Conservation (phyloP, 2,329 filamentous ascomycete species). For the Aspergillus niger region DNA sequence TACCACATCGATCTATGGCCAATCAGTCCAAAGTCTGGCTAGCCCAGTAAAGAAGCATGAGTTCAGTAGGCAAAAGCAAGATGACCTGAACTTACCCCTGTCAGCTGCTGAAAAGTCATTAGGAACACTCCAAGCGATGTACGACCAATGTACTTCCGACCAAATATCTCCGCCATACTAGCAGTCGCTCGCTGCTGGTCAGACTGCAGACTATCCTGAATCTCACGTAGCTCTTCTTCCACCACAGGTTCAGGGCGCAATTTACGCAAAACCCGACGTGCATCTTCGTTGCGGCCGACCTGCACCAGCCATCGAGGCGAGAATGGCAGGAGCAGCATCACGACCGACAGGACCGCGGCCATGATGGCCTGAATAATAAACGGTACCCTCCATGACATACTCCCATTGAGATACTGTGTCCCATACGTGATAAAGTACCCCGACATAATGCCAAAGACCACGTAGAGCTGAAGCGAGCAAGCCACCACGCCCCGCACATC, state of each 20-base stretch:
- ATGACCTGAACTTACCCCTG: conserved; percentile 8
- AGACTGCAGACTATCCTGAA: conserved; percentile 21
- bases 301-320: conserved; percentile 19
- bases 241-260: conserved; percentile 2
- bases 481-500: conserved; percentile 15
- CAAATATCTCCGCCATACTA: conserved; percentile 17
- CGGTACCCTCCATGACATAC: conserved; percentile 14
- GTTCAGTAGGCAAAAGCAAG: background rate
- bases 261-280: conserved; percentile 5
- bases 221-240: conserved; percentile 19
- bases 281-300: conserved; percentile 11
- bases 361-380: conserved; percentile 16
- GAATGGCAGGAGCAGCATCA: conserved; percentile 15
- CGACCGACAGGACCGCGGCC: conserved; percentile 3
- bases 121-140: conserved; percentile 16
- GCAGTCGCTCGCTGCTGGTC: conserved; percentile 12
- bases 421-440: conserved; percentile 19
- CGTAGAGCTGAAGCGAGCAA: conserved; percentile 17
- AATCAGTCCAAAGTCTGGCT: no score
- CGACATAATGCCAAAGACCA: conserved; percentile 18
- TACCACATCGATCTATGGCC: conserved; percentile 17
- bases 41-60: background rate
- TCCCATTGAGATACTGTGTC: conserved; percentile 11
- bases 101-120: conserved; percentile 20
- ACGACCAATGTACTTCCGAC: conserved; percentile 15